These are phyloP conservation scores for Fragaria vesca DNA, from an alignment of 306 rosid species.

Conservation along the genomic window DNA sequence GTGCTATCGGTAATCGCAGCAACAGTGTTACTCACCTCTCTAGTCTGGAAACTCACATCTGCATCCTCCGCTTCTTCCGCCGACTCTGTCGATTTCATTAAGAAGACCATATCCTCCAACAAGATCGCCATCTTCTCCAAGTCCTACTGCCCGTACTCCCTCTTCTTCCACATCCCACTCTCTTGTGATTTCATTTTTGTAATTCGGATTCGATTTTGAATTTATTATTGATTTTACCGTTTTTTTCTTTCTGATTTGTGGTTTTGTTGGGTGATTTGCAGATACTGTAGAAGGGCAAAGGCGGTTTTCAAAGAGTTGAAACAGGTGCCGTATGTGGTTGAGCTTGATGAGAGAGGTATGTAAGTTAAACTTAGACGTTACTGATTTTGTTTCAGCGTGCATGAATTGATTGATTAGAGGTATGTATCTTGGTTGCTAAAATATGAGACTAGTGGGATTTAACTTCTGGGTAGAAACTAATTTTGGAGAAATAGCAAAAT, in stretches of 20 bases:
- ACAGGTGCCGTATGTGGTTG: slow-evolving; percentile 73
- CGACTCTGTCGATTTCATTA: slow-evolving; percentile 47
- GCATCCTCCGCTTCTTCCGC: slow-evolving; percentile 36
- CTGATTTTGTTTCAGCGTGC: neutral
- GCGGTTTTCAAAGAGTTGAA: slow-evolving; percentile 75
- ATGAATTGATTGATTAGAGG: neutral
- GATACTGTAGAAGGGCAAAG: slow-evolving; percentile 87
- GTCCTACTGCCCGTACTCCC: slow-evolving; percentile 84
- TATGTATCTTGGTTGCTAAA: neutral
- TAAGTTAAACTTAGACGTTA: slow-evolving; percentile 4
- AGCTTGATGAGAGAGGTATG: slow-evolving; percentile 89
- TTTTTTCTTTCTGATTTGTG: neutral
- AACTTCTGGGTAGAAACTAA: neutral
- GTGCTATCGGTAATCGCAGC: slow-evolving; percentile 22
- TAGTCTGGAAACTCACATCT: slow-evolving; percentile 13
- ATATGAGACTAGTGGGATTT: neutral
- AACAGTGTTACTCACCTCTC: slow-evolving; percentile 29
- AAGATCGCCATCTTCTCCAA: slow-evolving; percentile 87
- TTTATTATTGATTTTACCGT: neutral
- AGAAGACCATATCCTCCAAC: slow-evolving; percentile 68
- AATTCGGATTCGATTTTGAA: neutral
- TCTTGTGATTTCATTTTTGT: neutral
- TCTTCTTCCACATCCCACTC: neutral
- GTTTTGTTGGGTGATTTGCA: slow-evolving; percentile 30
- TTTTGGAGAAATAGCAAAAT: neutral